These are phyloP conservation scores for Cladosporium sp. DNA, from an alignment of 2,329 filamentous ascomycete genomes.

Conservation along the genomic window DNA sequence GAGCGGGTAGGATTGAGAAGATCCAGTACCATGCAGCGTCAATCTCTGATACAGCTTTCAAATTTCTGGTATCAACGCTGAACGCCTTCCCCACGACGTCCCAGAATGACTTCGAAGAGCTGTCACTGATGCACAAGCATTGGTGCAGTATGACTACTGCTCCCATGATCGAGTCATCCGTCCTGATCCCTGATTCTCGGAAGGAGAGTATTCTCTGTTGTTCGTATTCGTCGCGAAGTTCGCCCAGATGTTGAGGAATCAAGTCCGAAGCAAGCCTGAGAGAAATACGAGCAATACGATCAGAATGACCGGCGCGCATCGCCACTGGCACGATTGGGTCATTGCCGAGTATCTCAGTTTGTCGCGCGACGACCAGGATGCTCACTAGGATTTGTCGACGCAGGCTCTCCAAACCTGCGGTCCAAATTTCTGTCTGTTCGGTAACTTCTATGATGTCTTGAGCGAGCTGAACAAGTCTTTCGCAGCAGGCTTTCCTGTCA, in stretches of 20 bases:
- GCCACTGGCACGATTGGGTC: not conserved
- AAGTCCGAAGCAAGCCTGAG: constrained; percentile 35
- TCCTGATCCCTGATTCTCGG: constrained; percentile 47
- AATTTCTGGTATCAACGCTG: constrained; percentile 19
- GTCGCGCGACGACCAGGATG: constrained; percentile 25
- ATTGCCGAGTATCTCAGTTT: not conserved
- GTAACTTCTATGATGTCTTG: constrained; percentile 30
- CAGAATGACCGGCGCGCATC: not conserved
- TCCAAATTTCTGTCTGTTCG: constrained; percentile 1
- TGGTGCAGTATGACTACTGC: constrained; percentile 46
- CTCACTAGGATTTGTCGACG: constrained; percentile 17
- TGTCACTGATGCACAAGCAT: constrained; percentile 31
- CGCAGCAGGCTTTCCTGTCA: constrained; percentile 47
- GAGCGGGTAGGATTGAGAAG: constrained; percentile 51
- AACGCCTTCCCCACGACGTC: constrained; percentile 37
- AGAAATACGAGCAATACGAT: constrained; percentile 33
- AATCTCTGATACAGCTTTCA: constrained; percentile 29
- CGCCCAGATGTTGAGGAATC: constrained; percentile 17
- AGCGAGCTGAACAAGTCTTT: constrained; percentile 39
- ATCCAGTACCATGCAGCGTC: constrained; percentile 41
- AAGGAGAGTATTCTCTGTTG: constrained; percentile 37
- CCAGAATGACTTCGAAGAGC: constrained; percentile 39
- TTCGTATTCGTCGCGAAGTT: constrained; percentile 43
- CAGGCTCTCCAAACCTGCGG: not conserved
- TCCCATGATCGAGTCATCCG: constrained; percentile 41